Conservation (phyloP, 331 rosid genomes). For the Malus hybrid region DNA sequence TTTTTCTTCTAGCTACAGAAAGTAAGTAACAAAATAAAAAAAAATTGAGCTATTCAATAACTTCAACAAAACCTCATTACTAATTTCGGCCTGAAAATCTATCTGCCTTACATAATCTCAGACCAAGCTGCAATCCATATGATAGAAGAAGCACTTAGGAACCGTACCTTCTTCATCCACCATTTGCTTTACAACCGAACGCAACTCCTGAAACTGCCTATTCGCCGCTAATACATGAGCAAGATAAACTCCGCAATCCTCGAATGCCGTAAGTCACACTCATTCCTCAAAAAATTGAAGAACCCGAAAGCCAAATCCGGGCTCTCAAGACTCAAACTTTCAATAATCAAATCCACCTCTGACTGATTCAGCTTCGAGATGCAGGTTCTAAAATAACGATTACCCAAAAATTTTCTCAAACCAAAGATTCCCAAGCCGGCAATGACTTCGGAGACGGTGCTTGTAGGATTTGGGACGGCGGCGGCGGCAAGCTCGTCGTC, state of each 20-base stretch:
- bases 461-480: not conserved
- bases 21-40: not conserved
- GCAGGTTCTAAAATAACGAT: conserved; percentile 13
- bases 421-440: conserved; percentile 30
- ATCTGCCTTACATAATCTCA: too few species aligned
- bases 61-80: not conserved
- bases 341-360: conserved; percentile 31
- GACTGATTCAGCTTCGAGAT: conserved; percentile 22
- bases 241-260: conserved; percentile 17
- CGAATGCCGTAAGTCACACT: conserved; percentile 35
- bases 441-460: conserved; percentile 26
- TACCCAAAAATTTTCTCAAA: conserved; percentile 14
- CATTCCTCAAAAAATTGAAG: conserved; percentile 29
- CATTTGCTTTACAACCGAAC: conserved; percentile 25
- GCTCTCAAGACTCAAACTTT: conserved; percentile 22
- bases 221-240: conserved; percentile 32
- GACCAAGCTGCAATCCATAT: not conserved
- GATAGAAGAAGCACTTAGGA: not conserved
- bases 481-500: conserved; percentile 16
- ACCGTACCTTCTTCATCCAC: conserved; percentile 35
- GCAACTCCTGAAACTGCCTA: conserved; percentile 29
- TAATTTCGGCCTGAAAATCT: not conserved
- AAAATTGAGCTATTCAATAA: not conserved
- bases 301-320: conserved; percentile 33
- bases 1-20: not conserved